Base-by-base conservation (phyloP, 208 protist genomes). In the Crithidia thermophila region DNA sequence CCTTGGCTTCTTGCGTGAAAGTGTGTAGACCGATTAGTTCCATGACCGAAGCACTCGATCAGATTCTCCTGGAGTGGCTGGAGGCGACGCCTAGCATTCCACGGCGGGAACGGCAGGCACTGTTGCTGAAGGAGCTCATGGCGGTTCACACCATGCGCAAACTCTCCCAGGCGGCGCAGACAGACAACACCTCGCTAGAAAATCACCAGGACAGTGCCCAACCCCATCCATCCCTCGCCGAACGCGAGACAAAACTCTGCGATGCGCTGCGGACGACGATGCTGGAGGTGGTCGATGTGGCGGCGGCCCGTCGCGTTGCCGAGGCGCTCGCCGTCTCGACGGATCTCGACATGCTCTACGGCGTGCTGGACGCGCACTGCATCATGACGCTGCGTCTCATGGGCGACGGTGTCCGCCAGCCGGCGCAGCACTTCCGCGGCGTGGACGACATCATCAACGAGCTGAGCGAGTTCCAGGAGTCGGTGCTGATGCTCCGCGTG, bases 361-460 rank as follows among this genome's bases (percentile, higher is more conserved):
- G 60, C 13, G 25, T 58, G 0, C 42, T 87, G 10, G 67, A 80
- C 6, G 6, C 50, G 9, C 47, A 71, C 27, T 87, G 81, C 47
- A 43, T 68, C 25, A 75, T 75, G 69, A 40, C 42, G 37, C 56
- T 75, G 36, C 64, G 74, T 20, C 67, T 77, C 14, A 31, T 67
- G n/a, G 50, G 50, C 23, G 61, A 74, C 39, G 63, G 36, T 8
- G 53, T 62, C 42, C 72, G 55, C 14, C 51, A 59, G 30, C 45
- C 56, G 4, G 11, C 65, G 16, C 40, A 45, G 50, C 72, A 49
- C 30, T 45, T 62, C 14, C 23, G 72, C 27, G 64, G 74, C 11
- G 66, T 81, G 23, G 78, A 82, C 46, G 78, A 77, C 45, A 77
- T 88, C 23, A 68, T 75, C 20, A 71, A 79, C 51, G 81, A 90